A percentile compares a stretch with the other conserved stretches of the same genome.
These are phyloP conservation scores for Paraglomus brasilianum DNA, from an alignment of 192 early-diverging fungal genomes.

Conservation along the genomic window DNA sequence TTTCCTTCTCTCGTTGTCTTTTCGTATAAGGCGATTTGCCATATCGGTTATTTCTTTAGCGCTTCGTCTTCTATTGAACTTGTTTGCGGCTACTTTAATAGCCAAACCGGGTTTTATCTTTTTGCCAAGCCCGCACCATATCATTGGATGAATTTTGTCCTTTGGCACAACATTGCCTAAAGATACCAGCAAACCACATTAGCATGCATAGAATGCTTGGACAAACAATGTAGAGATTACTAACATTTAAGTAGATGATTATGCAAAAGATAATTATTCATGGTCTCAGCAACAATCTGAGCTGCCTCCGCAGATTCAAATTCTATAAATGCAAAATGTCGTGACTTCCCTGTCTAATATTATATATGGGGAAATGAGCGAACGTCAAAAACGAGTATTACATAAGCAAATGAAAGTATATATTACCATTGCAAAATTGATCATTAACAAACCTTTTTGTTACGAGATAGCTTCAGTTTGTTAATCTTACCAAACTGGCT, in stretches of 20 bases:
- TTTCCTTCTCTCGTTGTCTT: slow-evolving; percentile 61
- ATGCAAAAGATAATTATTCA: slow-evolving; percentile 92
- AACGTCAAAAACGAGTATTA: not conserved
- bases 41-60: slow-evolving; percentile 45
- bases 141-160: slow-evolving; percentile 70
- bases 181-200: slow-evolving; percentile 32
- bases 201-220: slow-evolving; percentile 25
- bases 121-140: slow-evolving; percentile 73
- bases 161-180: slow-evolving; percentile 57
- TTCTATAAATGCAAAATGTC: slow-evolving; percentile 95
- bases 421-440: not conserved
- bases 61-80: slow-evolving; percentile 66
- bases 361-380: slow-evolving; percentile 1
- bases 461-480: slow-evolving; percentile 77
- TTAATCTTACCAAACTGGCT: slow-evolving; percentile 87
- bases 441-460: slow-evolving; percentile 59
- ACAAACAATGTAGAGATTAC: slow-evolving; percentile 21
- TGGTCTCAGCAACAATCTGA: slow-evolving; percentile 89
- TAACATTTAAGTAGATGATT: slow-evolving; percentile 78
- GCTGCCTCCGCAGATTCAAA: slow-evolving; percentile 81
- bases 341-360: slow-evolving; percentile 74
- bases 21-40: slow-evolving; percentile 49
- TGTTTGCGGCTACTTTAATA: slow-evolving; percentile 55
- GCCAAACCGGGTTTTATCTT: slow-evolving; percentile 64
- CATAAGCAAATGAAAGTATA: not conserved